Percentiles rank a stretch among this genome's conserved stretches.
These are phyloP conservation scores for Moricandia moricandioides DNA, from an alignment of 345 rosid genomes.

Conservation along the genomic window DNA sequence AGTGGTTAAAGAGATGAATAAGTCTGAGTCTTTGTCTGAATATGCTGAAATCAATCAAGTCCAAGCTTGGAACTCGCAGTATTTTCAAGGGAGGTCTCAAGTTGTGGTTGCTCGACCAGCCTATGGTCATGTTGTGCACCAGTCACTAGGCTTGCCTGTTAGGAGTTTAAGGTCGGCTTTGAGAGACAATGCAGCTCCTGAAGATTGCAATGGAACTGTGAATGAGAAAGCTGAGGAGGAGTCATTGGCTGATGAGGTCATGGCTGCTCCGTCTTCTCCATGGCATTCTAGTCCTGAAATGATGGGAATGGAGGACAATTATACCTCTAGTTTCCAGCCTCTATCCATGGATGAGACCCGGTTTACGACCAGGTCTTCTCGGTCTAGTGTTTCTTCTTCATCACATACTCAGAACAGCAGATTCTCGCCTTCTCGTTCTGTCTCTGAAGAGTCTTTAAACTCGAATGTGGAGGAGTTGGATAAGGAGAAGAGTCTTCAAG, in stretches of 20 bases:
- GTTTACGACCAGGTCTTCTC: constrained; percentile 44
- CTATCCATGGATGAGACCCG: constrained; percentile 64
- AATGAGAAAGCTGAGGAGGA: background rate
- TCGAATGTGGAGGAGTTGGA: constrained; percentile 42
- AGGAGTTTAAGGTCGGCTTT: constrained; percentile 61
- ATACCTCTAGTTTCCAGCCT: constrained; percentile 50
- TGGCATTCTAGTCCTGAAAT: constrained; percentile 31
- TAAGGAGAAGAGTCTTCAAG: constrained; percentile 37
- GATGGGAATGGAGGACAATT: constrained; percentile 29
- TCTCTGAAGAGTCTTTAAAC: constrained; percentile 40
- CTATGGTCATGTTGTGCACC: constrained; percentile 35
- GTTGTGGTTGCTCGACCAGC: constrained; percentile 55
- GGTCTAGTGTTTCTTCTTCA: constrained; percentile 42
- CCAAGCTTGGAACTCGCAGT: constrained; percentile 66
- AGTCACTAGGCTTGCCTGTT: constrained; percentile 76
- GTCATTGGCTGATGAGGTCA: constrained; percentile 23
- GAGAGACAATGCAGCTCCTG: constrained; percentile 32
- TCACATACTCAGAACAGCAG: constrained; percentile 40
- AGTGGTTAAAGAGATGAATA: constrained; percentile 17
- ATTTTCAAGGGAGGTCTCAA: constrained; percentile 51
- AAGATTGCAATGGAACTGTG: too few relatives aligned
- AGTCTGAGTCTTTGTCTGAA: constrained; percentile 27
- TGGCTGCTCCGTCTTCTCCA: constrained; percentile 41
- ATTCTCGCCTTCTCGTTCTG: constrained; percentile 46
- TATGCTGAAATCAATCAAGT: constrained; percentile 33